Conservation (phyloP, 2,329 filamentous ascomycete species). For the Monilinia fructigena region DNA sequence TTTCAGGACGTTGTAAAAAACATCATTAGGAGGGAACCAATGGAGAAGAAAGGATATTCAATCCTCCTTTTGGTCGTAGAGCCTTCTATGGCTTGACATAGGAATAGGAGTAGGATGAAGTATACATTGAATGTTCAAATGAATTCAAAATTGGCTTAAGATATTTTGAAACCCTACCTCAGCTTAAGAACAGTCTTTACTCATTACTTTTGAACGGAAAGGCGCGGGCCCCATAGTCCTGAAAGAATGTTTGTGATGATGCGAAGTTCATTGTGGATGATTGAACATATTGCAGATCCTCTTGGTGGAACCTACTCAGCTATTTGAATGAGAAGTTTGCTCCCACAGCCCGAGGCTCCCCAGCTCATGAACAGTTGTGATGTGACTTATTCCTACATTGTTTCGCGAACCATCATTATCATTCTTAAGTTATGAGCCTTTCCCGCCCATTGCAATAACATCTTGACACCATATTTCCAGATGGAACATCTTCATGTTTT, state of each 20-base stretch:
- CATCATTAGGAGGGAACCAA: neutral
- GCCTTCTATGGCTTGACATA: constrained; percentile 1
- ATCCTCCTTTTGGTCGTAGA: neutral
- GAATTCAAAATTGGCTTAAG: too few species aligned
- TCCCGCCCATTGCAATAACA: too few species aligned
- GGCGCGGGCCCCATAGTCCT: neutral
- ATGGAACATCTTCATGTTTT: neutral
- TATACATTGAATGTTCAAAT: neutral
- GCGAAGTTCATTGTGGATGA: neutral
- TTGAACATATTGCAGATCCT: neutral
- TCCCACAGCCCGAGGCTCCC: neutral
- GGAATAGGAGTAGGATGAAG: neutral
- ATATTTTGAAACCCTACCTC: neutral
- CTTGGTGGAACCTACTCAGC: neutral
- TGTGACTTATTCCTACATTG: too few species aligned
- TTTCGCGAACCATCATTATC: too few species aligned
- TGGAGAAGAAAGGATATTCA: neutral
- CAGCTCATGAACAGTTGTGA: neutral
- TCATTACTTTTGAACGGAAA: neutral
- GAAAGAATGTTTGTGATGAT: neutral
- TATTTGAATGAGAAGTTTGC: neutral
- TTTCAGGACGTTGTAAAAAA: neutral
- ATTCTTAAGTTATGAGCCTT: too few species aligned
- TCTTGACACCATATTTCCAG: too few species aligned
- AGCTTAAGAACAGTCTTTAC: neutral